phyloP scores from a whole-genome alignment of 2,329 filamentous ascomycete genomes.

The Claviceps maximensis region DNA sequence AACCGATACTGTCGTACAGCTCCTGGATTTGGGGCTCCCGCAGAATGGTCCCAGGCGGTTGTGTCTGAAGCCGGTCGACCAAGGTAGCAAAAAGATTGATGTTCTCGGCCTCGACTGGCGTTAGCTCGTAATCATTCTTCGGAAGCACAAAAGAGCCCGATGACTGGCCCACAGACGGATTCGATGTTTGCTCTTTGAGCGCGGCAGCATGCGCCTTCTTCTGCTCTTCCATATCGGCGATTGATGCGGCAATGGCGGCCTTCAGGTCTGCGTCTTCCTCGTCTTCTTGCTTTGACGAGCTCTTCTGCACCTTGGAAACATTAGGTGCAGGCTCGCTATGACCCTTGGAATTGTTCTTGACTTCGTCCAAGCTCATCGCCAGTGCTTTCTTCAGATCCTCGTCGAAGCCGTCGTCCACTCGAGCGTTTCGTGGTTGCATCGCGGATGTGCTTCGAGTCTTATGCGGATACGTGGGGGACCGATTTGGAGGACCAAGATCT shows the following conservation, averaged over 20 bases:
- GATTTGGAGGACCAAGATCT: conserved; percentile 28
- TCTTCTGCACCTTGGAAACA: conserved; percentile 16
- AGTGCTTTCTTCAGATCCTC: conserved; percentile 87
- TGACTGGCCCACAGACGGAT: conserved; percentile 19
- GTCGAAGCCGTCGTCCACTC: conserved; percentile 83
- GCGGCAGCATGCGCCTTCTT: conserved; percentile 80
- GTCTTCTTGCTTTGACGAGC: conserved; percentile 40
- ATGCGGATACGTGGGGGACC: conserved; percentile 35
- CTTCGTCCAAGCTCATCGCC: conserved; percentile 94
- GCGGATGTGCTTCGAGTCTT: conserved; percentile 52
- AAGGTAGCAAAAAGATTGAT: conserved; percentile 92
- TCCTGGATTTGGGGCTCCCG: conserved; percentile 96
- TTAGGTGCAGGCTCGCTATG: conserved; percentile 50
- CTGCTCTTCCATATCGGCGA: conserved; percentile 96
- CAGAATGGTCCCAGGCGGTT: conserved; percentile 90
- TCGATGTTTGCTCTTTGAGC: conserved; percentile 64
- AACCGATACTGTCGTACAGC: conserved; percentile 92
- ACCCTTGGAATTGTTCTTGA: conserved; percentile 59
- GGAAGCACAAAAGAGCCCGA: conserved; percentile 44
- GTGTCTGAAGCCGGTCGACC: conserved; percentile 87
- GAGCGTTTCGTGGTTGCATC: conserved; percentile 84
- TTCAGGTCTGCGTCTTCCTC: conserved; percentile 90
- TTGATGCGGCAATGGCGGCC: conserved; percentile 84
- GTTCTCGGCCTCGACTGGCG: conserved; percentile 87
- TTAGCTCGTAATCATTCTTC: conserved; percentile 91